Evolutionary conservation across 352 stramenopile genomes (phyloP), one percentile per base, ranked within the genome.

Genomic region (Globisporangium viniferum): DNA sequence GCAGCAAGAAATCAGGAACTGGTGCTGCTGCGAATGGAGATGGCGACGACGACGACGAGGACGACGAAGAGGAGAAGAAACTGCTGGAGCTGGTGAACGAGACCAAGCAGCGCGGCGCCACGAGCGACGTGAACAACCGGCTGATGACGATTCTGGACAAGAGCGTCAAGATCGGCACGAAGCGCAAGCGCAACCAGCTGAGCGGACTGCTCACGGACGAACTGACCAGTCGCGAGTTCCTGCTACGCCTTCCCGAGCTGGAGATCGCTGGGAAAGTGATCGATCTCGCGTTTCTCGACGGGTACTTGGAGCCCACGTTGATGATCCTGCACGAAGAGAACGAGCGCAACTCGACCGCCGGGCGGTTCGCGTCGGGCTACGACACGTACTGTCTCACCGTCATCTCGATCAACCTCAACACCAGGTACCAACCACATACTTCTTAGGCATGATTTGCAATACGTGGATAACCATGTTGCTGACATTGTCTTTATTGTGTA

Each of bases 291-390:
- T 96, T 96, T 60, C 73, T 96, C 9, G 85, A 94, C 22, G 88
- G 88, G 20, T 96, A 96, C 48, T 71, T 96, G 36, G 88, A 96
- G 68, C 88, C 88, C 14, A 96, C 88, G 20, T 61, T 96, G 22
- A 94, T 94, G 86, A 77, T 96, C 39, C 69, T 96, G 55, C 88
- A 96, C 61, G 88, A 95, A 70, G 86, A 94, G 60, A 93, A 90
- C 51, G 88, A 93, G 20, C 82, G 78, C 31, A 91, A 86, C 60
- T 78, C 88, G 54, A 91, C 84, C 1, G 82, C 68, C 27, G 88
- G 88, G 1, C 80, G 88, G 4, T 81, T 93, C 53, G 88, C 88
- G 0, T 72, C 70, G 6, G 88, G 86, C 5, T 95, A 82, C 49
- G 86, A 95, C 66, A 95, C 88, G 46, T 94, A 78, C 68, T 93